Percentiles rank a stretch among this genome's conserved stretches.
These are phyloP conservation scores for Pyrus hybrid DNA, from an alignment of 331 rosid species.

Conservation along the genomic window DNA sequence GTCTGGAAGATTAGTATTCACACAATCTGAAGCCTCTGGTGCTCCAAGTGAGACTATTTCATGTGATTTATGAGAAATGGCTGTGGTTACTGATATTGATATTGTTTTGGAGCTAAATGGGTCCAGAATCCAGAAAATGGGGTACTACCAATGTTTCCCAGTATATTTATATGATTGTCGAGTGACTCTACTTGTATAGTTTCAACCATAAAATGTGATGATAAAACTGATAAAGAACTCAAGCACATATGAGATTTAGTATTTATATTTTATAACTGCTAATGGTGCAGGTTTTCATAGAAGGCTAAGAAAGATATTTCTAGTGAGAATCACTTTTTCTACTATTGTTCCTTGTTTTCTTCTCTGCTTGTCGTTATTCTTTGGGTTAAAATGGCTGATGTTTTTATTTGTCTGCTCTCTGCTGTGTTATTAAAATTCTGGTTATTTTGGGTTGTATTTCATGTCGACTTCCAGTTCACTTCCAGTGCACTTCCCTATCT, in stretches of 20 bases:
- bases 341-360: background rate
- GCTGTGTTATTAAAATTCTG: background rate
- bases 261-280: background rate
- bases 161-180: background rate
- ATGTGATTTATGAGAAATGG: background rate
- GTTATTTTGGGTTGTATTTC: background rate
- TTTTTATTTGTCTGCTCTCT: background rate
- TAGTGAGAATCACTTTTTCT: background rate
- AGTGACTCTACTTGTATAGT: too few species aligned
- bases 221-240: background rate
- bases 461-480: background rate
- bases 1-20: background rate
- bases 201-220: background rate
- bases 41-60: background rate
- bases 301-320: background rate
- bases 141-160: background rate
- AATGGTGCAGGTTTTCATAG: background rate
- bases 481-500: background rate
- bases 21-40: background rate
- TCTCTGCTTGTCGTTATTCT: background rate
- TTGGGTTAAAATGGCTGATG: background rate
- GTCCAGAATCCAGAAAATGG: background rate
- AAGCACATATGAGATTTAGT: background rate
- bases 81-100: background rate
- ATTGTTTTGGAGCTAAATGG: background rate